Evolutionary conservation across 345 rosid species (phyloP).

Genomic region (Corymbia maculata): DNA sequence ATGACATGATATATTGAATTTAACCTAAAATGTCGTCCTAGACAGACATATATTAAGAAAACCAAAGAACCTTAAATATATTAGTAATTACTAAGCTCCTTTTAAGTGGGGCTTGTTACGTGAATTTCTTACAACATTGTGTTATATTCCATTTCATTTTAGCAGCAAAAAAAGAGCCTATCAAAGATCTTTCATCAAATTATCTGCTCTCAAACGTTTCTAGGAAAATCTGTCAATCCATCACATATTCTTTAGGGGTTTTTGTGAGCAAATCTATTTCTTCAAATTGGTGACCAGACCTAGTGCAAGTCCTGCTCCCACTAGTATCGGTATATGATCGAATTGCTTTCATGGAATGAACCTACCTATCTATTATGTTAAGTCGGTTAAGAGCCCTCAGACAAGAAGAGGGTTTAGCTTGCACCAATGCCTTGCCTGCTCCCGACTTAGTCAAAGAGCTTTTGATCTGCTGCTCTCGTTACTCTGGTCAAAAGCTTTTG

Average conservation of each 20-base stretch:
- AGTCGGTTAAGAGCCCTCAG: background rate
- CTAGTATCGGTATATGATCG: background rate
- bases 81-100: background rate
- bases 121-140: background rate
- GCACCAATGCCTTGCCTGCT: background rate
- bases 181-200: background rate
- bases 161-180: background rate
- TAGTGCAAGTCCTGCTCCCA: background rate
- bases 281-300: background rate
- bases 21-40: background rate
- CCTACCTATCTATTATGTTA: background rate
- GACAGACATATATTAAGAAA: background rate
- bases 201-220: background rate
- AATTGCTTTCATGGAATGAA: background rate
- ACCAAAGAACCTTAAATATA: background rate
- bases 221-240: background rate
- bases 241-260: background rate
- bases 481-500: background rate
- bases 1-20: background rate
- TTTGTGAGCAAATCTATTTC: background rate
- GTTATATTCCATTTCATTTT: background rate
- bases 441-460: background rate
- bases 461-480: background rate
- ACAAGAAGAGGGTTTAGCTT: background rate
- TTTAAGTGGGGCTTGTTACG: background rate